A percentile compares a stretch with the other conserved stretches of the same genome.
Evolutionary conservation across 1,139 yeast species (phyloP).

Genomic region (Pichia sp.): DNA sequence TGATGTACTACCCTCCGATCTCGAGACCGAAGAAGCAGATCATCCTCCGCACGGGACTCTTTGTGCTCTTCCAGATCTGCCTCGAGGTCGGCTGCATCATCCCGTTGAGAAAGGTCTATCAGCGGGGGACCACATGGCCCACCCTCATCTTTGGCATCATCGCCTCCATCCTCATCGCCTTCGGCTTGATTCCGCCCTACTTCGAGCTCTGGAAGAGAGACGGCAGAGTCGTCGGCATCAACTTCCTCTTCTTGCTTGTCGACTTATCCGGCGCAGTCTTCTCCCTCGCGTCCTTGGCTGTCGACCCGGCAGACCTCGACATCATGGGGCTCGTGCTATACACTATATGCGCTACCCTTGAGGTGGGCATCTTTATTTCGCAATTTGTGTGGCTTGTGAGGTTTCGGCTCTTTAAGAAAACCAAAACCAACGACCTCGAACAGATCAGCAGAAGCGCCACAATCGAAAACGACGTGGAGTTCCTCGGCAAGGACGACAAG

Average conservation of each 20-base stretch:
- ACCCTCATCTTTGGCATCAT: slow-evolving; percentile 69
- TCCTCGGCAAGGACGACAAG: not conserved
- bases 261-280: slow-evolving; percentile 81
- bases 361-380: slow-evolving; percentile 68
- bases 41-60: slow-evolving; percentile 34
- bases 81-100: slow-evolving; percentile 67
- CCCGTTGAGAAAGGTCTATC: slow-evolving; percentile 62
- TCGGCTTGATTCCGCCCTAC: slow-evolving; percentile 85
- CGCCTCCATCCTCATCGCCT: slow-evolving; percentile 70
- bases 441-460: not conserved
- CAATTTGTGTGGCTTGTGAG: slow-evolving; percentile 71
- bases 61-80: slow-evolving; percentile 49
- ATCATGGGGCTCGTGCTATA: slow-evolving; percentile 75
- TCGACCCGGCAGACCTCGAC: slow-evolving; percentile 47
- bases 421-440: not conserved
- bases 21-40: slow-evolving; percentile 39
- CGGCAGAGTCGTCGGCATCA: slow-evolving; percentile 86
- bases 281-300: slow-evolving; percentile 62
- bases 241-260: slow-evolving; percentile 71
- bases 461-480: not conserved
- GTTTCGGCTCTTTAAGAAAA: slow-evolving; percentile 35
- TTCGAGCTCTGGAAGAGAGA: slow-evolving; percentile 72
- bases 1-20: slow-evolving; percentile 77
- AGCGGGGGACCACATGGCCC: slow-evolving; percentile 62
- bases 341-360: slow-evolving; percentile 65